These are phyloP conservation scores for Pelagomonas calceolata DNA, from an alignment of 108 stramenopile genomes.

Conservation along the genomic window DNA sequence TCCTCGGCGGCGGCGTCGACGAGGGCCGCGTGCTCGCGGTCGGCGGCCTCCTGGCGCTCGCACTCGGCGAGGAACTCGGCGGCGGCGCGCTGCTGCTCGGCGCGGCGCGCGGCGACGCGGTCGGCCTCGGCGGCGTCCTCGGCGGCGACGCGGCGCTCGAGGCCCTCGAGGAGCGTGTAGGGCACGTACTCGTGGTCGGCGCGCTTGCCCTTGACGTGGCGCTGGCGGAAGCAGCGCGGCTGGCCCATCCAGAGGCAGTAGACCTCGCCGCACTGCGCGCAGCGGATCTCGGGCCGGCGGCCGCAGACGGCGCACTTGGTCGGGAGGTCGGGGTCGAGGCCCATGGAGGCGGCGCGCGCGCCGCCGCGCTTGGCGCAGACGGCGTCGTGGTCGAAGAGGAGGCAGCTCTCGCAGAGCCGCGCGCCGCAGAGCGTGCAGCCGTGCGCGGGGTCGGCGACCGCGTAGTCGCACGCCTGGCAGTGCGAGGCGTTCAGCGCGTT, in stretches of 20 bases:
- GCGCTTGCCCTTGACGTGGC: slow-evolving; percentile 6
- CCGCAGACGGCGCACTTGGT: slow-evolving; percentile 9
- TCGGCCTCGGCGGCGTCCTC: neutral
- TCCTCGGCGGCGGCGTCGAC: neutral
- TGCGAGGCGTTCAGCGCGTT: neutral
- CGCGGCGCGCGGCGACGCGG: neutral
- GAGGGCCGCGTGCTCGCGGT: neutral
- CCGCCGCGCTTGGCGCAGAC: slow-evolving; percentile 2
- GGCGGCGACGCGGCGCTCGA: neutral
- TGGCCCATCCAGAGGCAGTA: slow-evolving; percentile 19
- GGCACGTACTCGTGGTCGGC: neutral
- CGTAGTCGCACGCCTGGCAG: neutral
- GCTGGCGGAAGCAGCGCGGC: slow-evolving; percentile 11
- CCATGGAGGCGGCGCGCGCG: neutral
- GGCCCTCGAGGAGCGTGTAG: slow-evolving; percentile 3
- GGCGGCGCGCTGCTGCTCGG: neutral
- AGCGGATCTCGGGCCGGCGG: slow-evolving; percentile 4
- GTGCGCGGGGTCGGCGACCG: neutral
- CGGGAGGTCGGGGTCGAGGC: neutral
- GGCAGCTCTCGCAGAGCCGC: slow-evolving; percentile 3
- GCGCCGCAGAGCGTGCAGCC: slow-evolving; percentile 8
- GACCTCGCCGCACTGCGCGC: slow-evolving; percentile 11
- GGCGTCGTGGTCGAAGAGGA: slow-evolving; percentile 3
- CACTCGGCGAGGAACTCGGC: neutral
- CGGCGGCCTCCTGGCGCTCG: neutral